Base-by-base conservation (phyloP, 108 stramenopile genomes). In the Skeletonema costatum region DNA sequence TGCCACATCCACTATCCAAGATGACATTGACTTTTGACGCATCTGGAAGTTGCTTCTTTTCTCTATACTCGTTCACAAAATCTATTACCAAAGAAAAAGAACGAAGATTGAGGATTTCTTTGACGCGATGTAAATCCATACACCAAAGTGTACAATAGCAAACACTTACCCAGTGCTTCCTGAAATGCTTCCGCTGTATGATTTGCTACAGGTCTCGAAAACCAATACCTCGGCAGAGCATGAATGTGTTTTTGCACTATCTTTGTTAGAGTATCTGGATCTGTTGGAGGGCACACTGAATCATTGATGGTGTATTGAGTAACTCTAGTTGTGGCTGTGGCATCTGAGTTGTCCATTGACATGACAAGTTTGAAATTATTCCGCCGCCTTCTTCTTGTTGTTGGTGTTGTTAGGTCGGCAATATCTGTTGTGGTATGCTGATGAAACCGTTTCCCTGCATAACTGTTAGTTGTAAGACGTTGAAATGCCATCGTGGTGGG, bases 1-100 rank as follows among this genome's bases (percentile, higher is more conserved):
- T 96, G 19, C 97, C 97, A 78, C 97, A 97, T 38, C 97, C 97
- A 72, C 93, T 92, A 73, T 93, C 93, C 21, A 94, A 70, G 56
- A 97, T 74, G 7, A 93, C 83, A 25, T 72, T 76, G 16, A 75
- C 79, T 48, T 32, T 53, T 41, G 38, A 44, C 29, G 11, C 31
- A 53, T 38, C 41, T 50, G 16, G 7, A 33, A 19, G 17, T n/a
- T 73, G 60, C 19, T 31, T 39, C 51, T n/a, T 12, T 38, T n/a
- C 12, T 19, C 42, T 68, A 58, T 35, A 72, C 32, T 73, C 17
- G 12, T 48, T 77, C 2, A 83, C 72, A 44, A 78, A 83, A 16
- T 75, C 53, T 56, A 56, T 56, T n/a, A 46, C 44, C 44, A 46
- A n/a, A 3, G 44, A 46, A 46, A n/a, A 46, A 5, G 16, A 16